Percentiles rank a stretch among this genome's conserved stretches.
Evolutionary conservation across 805 yeast genomes (phyloP).

Genomic region (Kodamaea fukazawae): DNA sequence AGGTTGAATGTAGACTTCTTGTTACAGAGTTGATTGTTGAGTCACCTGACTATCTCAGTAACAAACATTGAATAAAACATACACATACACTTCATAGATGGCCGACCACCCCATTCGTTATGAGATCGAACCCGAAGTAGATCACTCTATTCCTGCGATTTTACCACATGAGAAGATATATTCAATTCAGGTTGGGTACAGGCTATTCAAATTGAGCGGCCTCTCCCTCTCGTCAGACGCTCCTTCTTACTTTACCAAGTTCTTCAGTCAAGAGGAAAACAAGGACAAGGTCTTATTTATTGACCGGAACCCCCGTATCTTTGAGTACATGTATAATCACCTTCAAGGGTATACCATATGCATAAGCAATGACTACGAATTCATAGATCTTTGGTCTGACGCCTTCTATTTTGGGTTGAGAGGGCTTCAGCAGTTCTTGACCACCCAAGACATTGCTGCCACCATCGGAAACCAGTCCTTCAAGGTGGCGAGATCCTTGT

Average conservation of each 20-base stretch:
- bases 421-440: slow-evolving; percentile 47
- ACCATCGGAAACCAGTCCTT: slow-evolving; percentile 60
- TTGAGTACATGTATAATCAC: slow-evolving; percentile 65
- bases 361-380: slow-evolving; percentile 59
- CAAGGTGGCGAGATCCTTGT: slow-evolving; percentile 53
- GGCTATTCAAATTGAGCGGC: slow-evolving; percentile 66
- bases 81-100: neutral
- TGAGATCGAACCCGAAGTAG: slow-evolving; percentile 21
- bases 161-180: slow-evolving; percentile 71
- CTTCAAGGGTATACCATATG: slow-evolving; percentile 76
- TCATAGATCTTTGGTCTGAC: slow-evolving; percentile 62
- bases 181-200: slow-evolving; percentile 67
- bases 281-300: slow-evolving; percentile 50
- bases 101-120: slow-evolving; percentile 7
- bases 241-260: slow-evolving; percentile 83
- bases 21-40: too few species aligned
- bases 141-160: slow-evolving; percentile 47
- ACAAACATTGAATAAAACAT: neutral
- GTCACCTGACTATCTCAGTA: too few species aligned
- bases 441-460: slow-evolving; percentile 54
- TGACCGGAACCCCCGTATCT: slow-evolving; percentile 72
- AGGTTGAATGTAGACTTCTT: too few species aligned
- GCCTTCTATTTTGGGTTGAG: slow-evolving; percentile 68
- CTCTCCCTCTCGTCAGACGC: slow-evolving; percentile 83
- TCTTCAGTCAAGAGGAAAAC: slow-evolving; percentile 46